Evolutionary conservation across 371 early-diverging fungal species (phyloP), one percentile per base, ranked within the genome.

Genomic region (Apophysomyces ossiformis): DNA sequence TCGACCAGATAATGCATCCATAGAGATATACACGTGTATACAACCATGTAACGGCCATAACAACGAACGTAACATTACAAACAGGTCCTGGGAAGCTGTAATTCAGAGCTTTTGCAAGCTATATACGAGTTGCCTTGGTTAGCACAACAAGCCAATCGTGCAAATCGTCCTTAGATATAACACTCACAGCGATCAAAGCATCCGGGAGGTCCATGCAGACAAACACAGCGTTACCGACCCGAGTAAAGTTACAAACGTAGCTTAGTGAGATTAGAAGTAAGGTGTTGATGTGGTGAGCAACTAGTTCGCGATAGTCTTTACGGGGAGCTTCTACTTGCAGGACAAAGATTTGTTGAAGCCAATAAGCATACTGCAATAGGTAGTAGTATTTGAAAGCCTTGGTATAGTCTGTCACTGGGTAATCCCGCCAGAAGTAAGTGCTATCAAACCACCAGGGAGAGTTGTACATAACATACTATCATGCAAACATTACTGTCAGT

Each of bases 131-230:
- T 26, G 26, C 44, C 35, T 43, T 39, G 26, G 50, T 16, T 61
- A 64, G 15, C 36, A 37, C 11, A 59, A n/a, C 7, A 5, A 38
- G 18, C 16, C 32, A 26, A 1, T 26, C 32, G 32, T 13, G 2
- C 4, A n/a, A 41, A 21, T 18, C 60, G 1, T 37, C 18, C 26
- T 36, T 3, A 2, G 32, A 11, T 54, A n/a, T n/a, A 38, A 26
- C 64, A 85, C 86, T 92, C 89, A 90, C 82, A 35, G 90, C 86
- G 32, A 94, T 76, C 46, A 92, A 75, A 35, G 90, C 87, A 69
- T 94, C 94, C 5, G 93, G 87, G 7, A 88, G 68, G 75, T 94
- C 94, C 91, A 94, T 88, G 68, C 85, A 82, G 5, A 89, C 85
- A 77, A 92, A 86, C 15, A 92, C 84, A n/a, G 88, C 90, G 61